Percentiles rank a stretch among this genome's conserved stretches.
Evolutionary conservation across 2,329 filamentous ascomycete species (phyloP).

Genomic region (Fusarium keratoplasticum): DNA sequence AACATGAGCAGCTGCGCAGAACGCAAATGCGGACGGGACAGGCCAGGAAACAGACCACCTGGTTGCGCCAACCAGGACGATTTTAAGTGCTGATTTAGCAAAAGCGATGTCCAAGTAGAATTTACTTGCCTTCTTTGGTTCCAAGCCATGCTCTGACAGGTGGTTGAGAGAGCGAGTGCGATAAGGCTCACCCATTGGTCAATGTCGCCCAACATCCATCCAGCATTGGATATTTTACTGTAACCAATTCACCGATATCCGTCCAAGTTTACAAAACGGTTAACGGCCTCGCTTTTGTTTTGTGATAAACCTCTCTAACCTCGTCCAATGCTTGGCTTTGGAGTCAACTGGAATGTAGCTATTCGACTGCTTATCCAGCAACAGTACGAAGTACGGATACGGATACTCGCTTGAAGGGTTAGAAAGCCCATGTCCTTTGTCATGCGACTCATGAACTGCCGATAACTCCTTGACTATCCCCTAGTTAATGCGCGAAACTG

Average conservation of each 20-base stretch:
- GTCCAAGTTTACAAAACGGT: not conserved
- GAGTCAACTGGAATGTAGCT: not conserved
- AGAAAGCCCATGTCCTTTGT: not conserved
- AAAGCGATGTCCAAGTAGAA: not conserved
- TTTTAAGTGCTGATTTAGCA: not conserved
- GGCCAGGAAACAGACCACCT: not conserved
- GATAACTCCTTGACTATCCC: not conserved
- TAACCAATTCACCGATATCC: not conserved
- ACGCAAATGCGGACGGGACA: slow-evolving; percentile 29
- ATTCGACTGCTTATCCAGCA: not conserved
- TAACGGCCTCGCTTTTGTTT: not conserved
- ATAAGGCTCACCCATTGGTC: not conserved
- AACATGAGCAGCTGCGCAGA: slow-evolving; percentile 18
- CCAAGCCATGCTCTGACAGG: not conserved
- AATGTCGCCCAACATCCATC: not conserved
- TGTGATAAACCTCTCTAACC: not conserved
- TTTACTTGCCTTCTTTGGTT: not conserved
- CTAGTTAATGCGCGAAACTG: not conserved
- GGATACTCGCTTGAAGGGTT: not conserved
- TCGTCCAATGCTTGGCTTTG: not conserved
- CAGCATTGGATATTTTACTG: not conserved
- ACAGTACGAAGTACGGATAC: not conserved
- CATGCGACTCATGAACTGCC: slow-evolving; percentile 1
- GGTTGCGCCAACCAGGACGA: slow-evolving; percentile 8
- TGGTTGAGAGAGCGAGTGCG: not conserved